Base-by-base conservation (phyloP, 148 eudicot species). In the Diospyros lotus region DNA sequence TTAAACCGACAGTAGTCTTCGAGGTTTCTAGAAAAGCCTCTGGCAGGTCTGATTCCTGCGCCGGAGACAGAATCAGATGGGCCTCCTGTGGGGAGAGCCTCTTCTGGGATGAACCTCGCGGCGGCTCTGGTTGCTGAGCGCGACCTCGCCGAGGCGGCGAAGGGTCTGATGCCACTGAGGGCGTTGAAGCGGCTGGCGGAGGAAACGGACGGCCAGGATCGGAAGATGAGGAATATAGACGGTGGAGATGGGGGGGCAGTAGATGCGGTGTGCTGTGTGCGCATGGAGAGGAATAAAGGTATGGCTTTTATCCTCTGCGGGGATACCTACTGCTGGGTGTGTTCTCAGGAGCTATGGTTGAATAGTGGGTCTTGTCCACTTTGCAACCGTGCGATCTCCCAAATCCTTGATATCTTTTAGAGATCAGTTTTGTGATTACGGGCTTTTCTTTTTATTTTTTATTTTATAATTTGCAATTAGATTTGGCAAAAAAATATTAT, bases 281-380 rank as follows among this genome's bases (percentile, higher is more conserved):
- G 85, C 77, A 78, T 75, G 73, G 87, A 69, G 63, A 81, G 84
- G 73, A 73, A 56, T 12, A 84, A 81, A 48, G 85, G 84, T 1
- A 70, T 80, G 12, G 84, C 82, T 39, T 52, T 81, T 58, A 74
- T 84, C 9, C 84, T 82, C 2, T 84, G 87, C 62, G 82, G 85
- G 10, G 82, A 84, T 9, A 79, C 82, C 11, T 78, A 71, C 52
- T 84, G 84, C 56, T 76, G 80, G 52, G 60, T 76, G 51, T 81
- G 87, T 70, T 69, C 82, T 1, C 74, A 76, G 54, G 80, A 79
- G 64, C 54, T 84, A 71, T 75, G 73, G 84, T 72, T 76, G 65
- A 71, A 84, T n/a, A 74, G 79, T 67, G 80, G 80, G 40, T 58
- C 51, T 42, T 84, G 87, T 61, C 84, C 82, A 9, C 80, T 81